Conservation (phyloP, 1,284 basidiomycete species). For the Tilletia caries region DNA sequence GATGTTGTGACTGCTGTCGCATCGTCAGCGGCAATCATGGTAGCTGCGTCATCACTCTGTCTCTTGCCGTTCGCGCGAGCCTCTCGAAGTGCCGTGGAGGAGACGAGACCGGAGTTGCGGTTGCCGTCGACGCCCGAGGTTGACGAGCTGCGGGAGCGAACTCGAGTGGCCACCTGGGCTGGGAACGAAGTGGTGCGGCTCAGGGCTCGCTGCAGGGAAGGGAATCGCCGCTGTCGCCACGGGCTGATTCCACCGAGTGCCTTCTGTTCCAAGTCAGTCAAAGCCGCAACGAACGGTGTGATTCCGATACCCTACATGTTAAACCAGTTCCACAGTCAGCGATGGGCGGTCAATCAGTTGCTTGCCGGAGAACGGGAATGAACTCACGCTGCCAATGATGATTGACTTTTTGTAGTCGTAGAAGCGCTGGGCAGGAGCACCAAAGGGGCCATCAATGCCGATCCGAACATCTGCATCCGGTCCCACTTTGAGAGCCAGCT, state of each 20-base stretch:
- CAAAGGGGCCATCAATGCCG: conserved; percentile 19
- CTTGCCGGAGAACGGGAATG: background rate
- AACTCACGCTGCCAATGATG: conserved; percentile 15
- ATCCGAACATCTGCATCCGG: background rate
- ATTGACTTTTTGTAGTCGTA: conserved; percentile 17
- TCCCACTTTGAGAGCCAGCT: conserved; percentile 9
- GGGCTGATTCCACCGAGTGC: background rate
- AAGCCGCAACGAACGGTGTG: conserved; percentile 18
- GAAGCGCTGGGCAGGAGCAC: conserved; percentile 19
- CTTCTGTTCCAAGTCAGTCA: conserved; percentile 16
- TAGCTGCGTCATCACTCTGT: background rate
- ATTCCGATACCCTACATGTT: conserved; percentile 16
- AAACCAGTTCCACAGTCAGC: no score
- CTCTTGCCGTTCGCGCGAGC: background rate
- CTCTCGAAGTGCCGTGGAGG: background rate
- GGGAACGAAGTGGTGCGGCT: background rate
- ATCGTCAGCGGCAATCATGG: background rate
- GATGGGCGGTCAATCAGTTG: background rate
- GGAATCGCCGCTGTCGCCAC: background rate
- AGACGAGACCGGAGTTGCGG: background rate
- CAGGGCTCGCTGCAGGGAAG: background rate
- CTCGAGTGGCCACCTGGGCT: background rate
- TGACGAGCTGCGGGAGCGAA: background rate
- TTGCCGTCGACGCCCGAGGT: background rate
- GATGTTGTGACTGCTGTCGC: background rate